These are phyloP conservation scores for Rhynchospora tenuis DNA, from an alignment of 176 grass and related monocot genomes.

Conservation along the genomic window DNA sequence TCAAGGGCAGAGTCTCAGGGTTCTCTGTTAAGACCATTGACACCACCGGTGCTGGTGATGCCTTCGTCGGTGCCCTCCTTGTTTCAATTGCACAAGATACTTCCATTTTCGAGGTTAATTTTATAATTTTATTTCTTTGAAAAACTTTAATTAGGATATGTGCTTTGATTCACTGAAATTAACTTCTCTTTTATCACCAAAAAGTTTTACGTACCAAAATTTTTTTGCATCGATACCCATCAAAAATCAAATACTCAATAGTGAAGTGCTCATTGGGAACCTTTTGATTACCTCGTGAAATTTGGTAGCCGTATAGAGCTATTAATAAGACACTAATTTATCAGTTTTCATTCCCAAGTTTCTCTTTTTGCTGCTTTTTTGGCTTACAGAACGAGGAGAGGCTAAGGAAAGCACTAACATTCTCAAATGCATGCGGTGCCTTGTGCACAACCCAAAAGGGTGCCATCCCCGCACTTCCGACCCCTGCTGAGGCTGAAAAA, in stretches of 20 bases:
- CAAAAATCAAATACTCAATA: background rate
- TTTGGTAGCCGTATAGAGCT: background rate
- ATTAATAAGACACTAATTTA: background rate
- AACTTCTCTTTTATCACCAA: background rate
- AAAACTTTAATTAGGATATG: background rate
- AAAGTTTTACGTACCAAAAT: background rate
- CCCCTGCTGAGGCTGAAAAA: constrained; percentile 27
- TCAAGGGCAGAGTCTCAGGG: constrained; percentile 63
- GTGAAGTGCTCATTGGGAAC: too few species aligned
- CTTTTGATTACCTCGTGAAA: background rate
- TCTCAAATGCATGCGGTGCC: constrained; percentile 76
- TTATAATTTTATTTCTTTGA: background rate
- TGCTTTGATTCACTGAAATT: background rate
- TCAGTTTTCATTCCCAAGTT: background rate
- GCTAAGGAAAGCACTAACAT: constrained; percentile 62
- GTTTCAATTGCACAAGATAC: constrained; percentile 63
- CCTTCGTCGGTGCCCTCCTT: constrained; percentile 77
- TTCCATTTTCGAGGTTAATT: constrained; percentile 51
- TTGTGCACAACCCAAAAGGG: constrained; percentile 88
- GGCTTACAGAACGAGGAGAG: constrained; percentile 76
- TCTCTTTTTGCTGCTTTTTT: background rate
- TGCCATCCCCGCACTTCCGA: constrained; percentile 81
- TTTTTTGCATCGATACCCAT: background rate
- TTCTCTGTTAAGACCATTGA: constrained; percentile 65
- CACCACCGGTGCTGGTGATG: constrained; percentile 85